Percentiles rank a stretch among this genome's conserved stretches.
These are phyloP conservation scores for Flaveria trinervia DNA, from an alignment of 129 eudicot species.

Conservation along the genomic window DNA sequence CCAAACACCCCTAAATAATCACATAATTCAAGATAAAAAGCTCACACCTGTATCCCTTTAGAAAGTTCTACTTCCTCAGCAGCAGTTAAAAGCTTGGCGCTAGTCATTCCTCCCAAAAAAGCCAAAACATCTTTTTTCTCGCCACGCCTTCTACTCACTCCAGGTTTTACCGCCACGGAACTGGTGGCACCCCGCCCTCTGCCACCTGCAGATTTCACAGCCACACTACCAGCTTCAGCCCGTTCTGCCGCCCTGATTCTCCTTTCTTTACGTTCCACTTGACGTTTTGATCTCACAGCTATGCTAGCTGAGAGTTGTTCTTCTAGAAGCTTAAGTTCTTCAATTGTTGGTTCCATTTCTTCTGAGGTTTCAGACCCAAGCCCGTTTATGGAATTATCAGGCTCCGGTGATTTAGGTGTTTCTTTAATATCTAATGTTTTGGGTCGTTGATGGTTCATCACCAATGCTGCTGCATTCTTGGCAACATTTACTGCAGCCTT, in stretches of 20 bases:
- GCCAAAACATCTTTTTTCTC: slow-evolving; percentile 78
- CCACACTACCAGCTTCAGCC: slow-evolving; percentile 64
- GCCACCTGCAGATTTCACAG: slow-evolving; percentile 56
- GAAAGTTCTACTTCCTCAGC: slow-evolving; percentile 78
- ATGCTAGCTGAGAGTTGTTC: slow-evolving; percentile 51
- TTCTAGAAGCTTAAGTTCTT: slow-evolving; percentile 69
- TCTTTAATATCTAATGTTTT: slow-evolving; percentile 29
- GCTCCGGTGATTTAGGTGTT: slow-evolving; percentile 28
- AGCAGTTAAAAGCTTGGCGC: slow-evolving; percentile 76
- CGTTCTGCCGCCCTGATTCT: slow-evolving; percentile 69
- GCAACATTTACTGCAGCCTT: slow-evolving; percentile 78
- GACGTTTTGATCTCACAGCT: slow-evolving; percentile 86
- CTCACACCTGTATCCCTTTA: slow-evolving; percentile 79
- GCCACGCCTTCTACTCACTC: slow-evolving; percentile 52
- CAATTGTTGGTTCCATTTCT: slow-evolving; percentile 57
- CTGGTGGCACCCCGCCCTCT: slow-evolving; percentile 46
- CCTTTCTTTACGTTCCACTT: slow-evolving; percentile 68
- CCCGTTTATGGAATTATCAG: slow-evolving; percentile 30
- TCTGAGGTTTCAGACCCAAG: slow-evolving; percentile 33
- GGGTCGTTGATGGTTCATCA: slow-evolving; percentile 36
- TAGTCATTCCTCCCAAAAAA: slow-evolving; percentile 66
- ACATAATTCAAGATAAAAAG: background rate
- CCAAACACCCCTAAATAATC: background rate
- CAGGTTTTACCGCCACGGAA: slow-evolving; percentile 56
- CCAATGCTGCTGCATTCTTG: slow-evolving; percentile 72